Conservation (phyloP, 2,329 filamentous ascomycete species). For the Fusarium sambucinum region DNA sequence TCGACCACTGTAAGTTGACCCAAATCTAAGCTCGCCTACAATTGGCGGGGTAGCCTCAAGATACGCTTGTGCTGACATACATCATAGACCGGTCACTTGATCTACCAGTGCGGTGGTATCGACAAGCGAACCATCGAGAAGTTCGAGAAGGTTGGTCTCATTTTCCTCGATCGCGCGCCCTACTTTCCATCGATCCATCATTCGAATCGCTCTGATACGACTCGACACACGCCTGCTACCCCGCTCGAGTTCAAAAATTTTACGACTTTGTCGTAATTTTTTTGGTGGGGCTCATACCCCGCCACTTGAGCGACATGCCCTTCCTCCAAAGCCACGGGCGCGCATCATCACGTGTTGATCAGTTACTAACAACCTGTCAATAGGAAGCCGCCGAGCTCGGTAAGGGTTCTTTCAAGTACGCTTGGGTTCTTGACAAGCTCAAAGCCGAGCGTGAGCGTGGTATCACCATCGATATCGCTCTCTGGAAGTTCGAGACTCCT, state of each 20-base stretch:
- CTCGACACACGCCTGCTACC: slow-evolving; percentile 11
- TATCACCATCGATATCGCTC: slow-evolving; percentile 99
- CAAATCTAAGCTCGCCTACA: slow-evolving; percentile 26
- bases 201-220: slow-evolving; percentile 25
- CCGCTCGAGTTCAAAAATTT: slow-evolving; percentile 36
- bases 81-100: slow-evolving; percentile 82
- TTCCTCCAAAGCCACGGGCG: slow-evolving; percentile 19
- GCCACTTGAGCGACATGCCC: slow-evolving; percentile 32
- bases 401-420: slow-evolving; percentile 99
- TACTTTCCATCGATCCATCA: slow-evolving; percentile 22
- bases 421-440: slow-evolving; percentile 99
- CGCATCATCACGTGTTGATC: slow-evolving; percentile 24
- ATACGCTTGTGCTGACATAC: slow-evolving; percentile 45
- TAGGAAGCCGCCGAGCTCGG: slow-evolving; percentile 98
- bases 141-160: slow-evolving; percentile 95
- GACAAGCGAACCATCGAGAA: slow-evolving; percentile 99
- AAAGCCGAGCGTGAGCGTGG: slow-evolving; percentile 99
- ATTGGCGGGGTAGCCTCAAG: slow-evolving; percentile 11
- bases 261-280: slow-evolving; percentile 27
- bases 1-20: slow-evolving; percentile 86
- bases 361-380: slow-evolving; percentile 45
- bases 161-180: slow-evolving; percentile 35
- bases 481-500: slow-evolving; percentile 99
- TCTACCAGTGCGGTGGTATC: slow-evolving; percentile 99
- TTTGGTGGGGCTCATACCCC: slow-evolving; percentile 39